Percentiles rank a stretch among this genome's conserved stretches.
Conservation (phyloP, 1,139 yeast species). For the Suzukiozyma palmioleophila region DNA sequence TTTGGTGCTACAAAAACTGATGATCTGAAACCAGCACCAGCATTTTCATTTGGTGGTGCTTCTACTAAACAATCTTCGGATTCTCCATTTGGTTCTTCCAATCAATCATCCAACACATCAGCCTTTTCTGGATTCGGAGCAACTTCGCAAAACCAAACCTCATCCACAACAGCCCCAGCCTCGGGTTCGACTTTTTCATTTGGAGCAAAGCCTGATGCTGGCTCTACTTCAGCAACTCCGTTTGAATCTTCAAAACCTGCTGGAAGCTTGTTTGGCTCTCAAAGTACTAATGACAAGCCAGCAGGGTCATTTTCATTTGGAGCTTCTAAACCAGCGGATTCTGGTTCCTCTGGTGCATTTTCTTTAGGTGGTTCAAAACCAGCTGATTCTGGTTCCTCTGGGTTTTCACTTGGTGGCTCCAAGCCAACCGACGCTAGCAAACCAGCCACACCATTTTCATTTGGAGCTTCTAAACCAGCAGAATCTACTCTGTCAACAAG, state of each 20-base stretch:
- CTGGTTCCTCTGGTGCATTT: slow-evolving; percentile 8
- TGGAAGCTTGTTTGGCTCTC: slow-evolving; percentile 8
- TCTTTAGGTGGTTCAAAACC: slow-evolving; percentile 7
- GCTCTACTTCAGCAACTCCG: not conserved
- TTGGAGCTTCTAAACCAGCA: slow-evolving; percentile 6
- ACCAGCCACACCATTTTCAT: slow-evolving; percentile 5
- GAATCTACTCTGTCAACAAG: slow-evolving; percentile 9
- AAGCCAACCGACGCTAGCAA: slow-evolving; percentile 6
- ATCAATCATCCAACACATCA: not conserved
- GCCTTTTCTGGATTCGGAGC: slow-evolving; percentile 1
- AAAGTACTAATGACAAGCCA: slow-evolving; percentile 11
- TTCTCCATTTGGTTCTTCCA: slow-evolving; percentile 2
- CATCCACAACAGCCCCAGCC: slow-evolving; percentile 7
- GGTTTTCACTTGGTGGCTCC: slow-evolving; percentile 5
- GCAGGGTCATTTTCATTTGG: slow-evolving; percentile 21
- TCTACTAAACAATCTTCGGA: slow-evolving; percentile 4
- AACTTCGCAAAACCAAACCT: not conserved
- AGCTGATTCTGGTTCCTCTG: not conserved
- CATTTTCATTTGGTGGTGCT: slow-evolving; percentile 9
- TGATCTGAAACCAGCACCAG: slow-evolving; percentile 6
- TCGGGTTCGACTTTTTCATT: slow-evolving; percentile 1
- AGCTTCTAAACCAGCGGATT: slow-evolving; percentile 6
- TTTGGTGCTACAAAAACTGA: slow-evolving; percentile 8
- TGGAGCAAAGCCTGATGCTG: not conserved
- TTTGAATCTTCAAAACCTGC: slow-evolving; percentile 3